These are phyloP conservation scores for Fusarium equiseti DNA, from an alignment of 2,329 filamentous ascomycete genomes.

Conservation along the genomic window DNA sequence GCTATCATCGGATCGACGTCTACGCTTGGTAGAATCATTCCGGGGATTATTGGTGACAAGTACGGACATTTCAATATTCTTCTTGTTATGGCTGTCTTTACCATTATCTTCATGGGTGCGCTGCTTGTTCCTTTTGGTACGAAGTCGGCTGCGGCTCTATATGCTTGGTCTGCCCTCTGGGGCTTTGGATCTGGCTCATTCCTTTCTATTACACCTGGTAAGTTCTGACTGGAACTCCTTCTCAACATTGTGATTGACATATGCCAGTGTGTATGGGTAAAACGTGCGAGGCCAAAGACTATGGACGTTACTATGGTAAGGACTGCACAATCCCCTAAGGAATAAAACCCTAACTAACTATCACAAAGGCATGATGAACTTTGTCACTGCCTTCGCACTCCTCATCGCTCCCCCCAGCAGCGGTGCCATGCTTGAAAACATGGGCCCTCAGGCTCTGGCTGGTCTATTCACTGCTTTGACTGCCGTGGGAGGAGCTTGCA, in stretches of 20 bases:
- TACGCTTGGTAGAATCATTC: slow-evolving; percentile 57
- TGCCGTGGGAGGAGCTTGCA: slow-evolving; percentile 51
- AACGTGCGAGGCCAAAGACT: slow-evolving; percentile 60
- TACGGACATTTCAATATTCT: slow-evolving; percentile 59
- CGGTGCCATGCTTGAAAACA: slow-evolving; percentile 59
- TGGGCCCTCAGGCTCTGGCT: slow-evolving; percentile 58
- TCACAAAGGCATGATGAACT: slow-evolving; percentile 58
- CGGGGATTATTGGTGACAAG: slow-evolving; percentile 58
- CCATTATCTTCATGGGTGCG: slow-evolving; percentile 56
- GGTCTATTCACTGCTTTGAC: slow-evolving; percentile 60
- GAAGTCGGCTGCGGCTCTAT: slow-evolving; percentile 54
- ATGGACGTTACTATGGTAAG: slow-evolving; percentile 57
- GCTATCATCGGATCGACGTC: slow-evolving; percentile 59
- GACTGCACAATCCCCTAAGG: background rate
- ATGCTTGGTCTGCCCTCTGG: slow-evolving; percentile 59
- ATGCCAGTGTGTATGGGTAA: slow-evolving; percentile 58
- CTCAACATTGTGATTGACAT: slow-evolving; percentile 3
- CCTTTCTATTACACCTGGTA: slow-evolving; percentile 56
- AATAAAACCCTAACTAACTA: slow-evolving; percentile 5
- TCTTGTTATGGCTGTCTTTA: slow-evolving; percentile 44
- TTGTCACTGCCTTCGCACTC: slow-evolving; percentile 59
- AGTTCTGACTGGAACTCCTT: background rate
- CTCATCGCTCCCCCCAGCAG: slow-evolving; percentile 60
- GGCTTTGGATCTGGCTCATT: slow-evolving; percentile 63
- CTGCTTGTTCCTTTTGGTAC: slow-evolving; percentile 61